Percentiles rank a stretch among this genome's conserved stretches.
phyloP scores from a whole-genome alignment of 2,329 filamentous ascomycete genomes.

The Xylariaceae sp. region DNA sequence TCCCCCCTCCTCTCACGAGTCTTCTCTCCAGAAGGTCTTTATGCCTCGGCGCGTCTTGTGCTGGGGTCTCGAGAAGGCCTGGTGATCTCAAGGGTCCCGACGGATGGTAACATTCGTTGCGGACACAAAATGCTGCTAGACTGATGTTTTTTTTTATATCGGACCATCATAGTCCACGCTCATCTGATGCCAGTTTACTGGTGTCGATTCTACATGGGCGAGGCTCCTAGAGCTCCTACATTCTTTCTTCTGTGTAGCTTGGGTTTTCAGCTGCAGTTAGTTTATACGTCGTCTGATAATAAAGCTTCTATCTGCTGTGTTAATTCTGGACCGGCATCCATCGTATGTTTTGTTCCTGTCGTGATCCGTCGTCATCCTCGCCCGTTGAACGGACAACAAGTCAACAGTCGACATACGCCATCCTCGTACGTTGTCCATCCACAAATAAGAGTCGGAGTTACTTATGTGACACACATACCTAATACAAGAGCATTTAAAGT shows the following conservation, averaged over 20 bases:
- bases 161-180: constrained; percentile 53
- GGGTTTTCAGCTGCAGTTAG: too few species aligned
- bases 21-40: constrained; percentile 30
- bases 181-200: constrained; percentile 31
- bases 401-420: background rate
- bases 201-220: constrained; percentile 38
- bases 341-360: background rate
- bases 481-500: too few species aligned
- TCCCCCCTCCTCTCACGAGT: constrained; percentile 29
- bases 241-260: too few species aligned
- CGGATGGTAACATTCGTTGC: constrained; percentile 20
- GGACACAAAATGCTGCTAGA: constrained; percentile 38
- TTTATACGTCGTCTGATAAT: background rate
- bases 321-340: background rate
- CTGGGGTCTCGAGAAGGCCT: constrained; percentile 31
- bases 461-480: too few species aligned
- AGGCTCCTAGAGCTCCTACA: constrained; percentile 49
- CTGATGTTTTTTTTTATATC: constrained; percentile 12
- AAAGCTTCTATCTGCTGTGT: too few species aligned
- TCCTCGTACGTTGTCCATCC: too few species aligned
- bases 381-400: background rate
- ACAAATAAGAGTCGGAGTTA: too few species aligned
- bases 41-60: constrained; percentile 33
- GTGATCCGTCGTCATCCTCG: background rate
- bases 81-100: constrained; percentile 20